These are phyloP conservation scores for Yarrowia galli DNA, from an alignment of 1,139 yeast species.

Conservation along the genomic window DNA sequence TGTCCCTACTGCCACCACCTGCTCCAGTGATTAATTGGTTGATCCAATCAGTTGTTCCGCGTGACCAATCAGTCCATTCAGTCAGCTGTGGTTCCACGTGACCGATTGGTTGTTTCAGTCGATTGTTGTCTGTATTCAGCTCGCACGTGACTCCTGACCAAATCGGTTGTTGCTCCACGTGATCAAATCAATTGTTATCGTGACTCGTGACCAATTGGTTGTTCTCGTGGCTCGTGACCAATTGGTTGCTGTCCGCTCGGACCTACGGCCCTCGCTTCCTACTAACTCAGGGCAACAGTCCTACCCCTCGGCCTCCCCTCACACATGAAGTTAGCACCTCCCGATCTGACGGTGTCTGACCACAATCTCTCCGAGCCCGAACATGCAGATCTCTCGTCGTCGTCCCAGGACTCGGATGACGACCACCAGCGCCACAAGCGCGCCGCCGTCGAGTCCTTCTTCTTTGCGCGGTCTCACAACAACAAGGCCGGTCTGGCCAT, in stretches of 20 bases:
- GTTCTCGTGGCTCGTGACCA: too few relatives aligned
- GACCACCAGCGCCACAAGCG: constrained; percentile 8
- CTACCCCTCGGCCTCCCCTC: constrained; percentile 32
- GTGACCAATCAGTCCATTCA: too few relatives aligned
- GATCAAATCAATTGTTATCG: too few relatives aligned
- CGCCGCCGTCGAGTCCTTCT: constrained; percentile 19
- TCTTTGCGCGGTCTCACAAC: constrained; percentile 31
- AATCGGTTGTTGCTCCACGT: too few relatives aligned
- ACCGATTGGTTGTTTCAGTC: too few relatives aligned
- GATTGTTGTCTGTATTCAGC: too few relatives aligned
- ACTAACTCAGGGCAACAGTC: constrained; percentile 12
- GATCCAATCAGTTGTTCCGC: too few relatives aligned
- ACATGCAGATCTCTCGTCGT: constrained; percentile 19
- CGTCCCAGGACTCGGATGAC: constrained; percentile 30
- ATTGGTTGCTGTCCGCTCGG: background rate
- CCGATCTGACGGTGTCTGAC: constrained; percentile 5
- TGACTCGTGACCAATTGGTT: too few relatives aligned
- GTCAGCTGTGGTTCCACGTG: too few relatives aligned
- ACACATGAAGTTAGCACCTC: constrained; percentile 15
- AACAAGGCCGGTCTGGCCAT: constrained; percentile 20
- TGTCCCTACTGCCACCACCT: too few relatives aligned
- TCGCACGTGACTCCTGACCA: too few relatives aligned
- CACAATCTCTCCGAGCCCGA: constrained; percentile 24
- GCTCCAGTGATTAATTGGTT: too few relatives aligned
- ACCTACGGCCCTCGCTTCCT: background rate